Conservation (phyloP, 345 rosid species). For the Hirschfeldia incana region DNA sequence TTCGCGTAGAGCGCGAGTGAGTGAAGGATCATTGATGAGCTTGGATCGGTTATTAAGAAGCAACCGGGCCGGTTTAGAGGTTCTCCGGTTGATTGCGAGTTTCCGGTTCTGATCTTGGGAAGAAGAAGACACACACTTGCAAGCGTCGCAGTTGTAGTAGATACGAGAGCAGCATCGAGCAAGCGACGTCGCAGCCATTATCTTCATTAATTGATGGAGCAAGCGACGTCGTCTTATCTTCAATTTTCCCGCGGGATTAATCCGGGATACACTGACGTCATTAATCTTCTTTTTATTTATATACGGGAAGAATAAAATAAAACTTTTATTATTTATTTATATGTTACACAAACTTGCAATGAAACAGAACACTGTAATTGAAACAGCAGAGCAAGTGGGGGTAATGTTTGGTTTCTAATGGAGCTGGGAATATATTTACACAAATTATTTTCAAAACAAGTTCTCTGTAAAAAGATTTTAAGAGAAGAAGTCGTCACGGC, state of each 20-base stretch:
- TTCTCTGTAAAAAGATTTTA: conserved; percentile 16
- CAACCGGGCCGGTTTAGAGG: conserved; percentile 17
- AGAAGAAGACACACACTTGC: conserved; percentile 34
- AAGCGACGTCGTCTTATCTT: not conserved
- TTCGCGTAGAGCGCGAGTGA: conserved; percentile 35
- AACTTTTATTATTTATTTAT: not conserved
- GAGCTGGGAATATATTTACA: conserved; percentile 21
- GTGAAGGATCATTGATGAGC: conserved; percentile 19
- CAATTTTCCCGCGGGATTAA: conserved; percentile 41
- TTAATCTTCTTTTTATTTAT: not conserved
- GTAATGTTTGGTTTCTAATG: not conserved
- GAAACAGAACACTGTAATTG: not conserved
- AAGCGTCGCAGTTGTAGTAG: conserved; percentile 26
- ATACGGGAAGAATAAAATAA: not conserved
- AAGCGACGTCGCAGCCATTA: conserved; percentile 37
- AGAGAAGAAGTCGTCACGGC: conserved; percentile 46
- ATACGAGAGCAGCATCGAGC: conserved; percentile 26
- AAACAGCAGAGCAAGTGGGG: too few species aligned
- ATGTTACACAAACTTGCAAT: not conserved
- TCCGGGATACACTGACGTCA: not conserved
- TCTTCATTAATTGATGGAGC: not conserved
- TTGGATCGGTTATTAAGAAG: not conserved
- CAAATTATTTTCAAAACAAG: conserved; percentile 3
- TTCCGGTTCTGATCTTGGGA: conserved; percentile 27
- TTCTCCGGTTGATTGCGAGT: conserved; percentile 23